A percentile compares a stretch with the other conserved stretches of the same genome.
phyloP scores from a whole-genome alignment of 2,329 filamentous ascomycete genomes.

The Hawksworthiomyces lignivorus region DNA sequence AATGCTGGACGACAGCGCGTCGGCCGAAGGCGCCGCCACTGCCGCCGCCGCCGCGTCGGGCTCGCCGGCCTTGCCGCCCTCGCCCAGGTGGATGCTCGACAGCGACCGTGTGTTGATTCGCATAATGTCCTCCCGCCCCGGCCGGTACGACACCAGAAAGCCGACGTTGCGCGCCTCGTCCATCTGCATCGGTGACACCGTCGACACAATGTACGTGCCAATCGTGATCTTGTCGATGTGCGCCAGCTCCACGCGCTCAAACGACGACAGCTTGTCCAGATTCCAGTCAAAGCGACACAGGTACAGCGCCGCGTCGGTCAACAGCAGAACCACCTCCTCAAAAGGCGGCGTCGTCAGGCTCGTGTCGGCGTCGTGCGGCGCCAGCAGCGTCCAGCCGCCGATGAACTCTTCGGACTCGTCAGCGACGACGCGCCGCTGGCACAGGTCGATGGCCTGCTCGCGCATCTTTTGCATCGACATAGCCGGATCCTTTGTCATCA shows the following conservation, averaged over 20 bases:
- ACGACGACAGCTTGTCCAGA: constrained; percentile 86
- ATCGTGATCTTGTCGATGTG: constrained; percentile 66
- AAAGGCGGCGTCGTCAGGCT: constrained; percentile 65
- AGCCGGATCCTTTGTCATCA: constrained; percentile 88
- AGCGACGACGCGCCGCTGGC: constrained; percentile 76
- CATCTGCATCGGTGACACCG: constrained; percentile 66
- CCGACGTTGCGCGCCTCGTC: constrained; percentile 78
- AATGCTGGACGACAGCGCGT: constrained; percentile 24
- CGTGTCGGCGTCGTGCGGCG: constrained; percentile 59
- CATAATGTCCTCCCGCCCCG: constrained; percentile 61
- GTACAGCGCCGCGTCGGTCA: constrained; percentile 81
- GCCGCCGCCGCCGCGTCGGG: constrained; percentile 10
- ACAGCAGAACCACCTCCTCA: constrained; percentile 78
- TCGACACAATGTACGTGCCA: constrained; percentile 87
- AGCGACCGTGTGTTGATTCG: constrained; percentile 82
- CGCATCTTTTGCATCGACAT: constrained; percentile 78
- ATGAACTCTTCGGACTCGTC: constrained; percentile 79
- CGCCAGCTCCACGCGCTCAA: constrained; percentile 74
- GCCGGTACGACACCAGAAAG: constrained; percentile 69
- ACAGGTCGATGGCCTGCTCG: constrained; percentile 83
- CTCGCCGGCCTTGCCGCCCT: constrained; percentile 15
- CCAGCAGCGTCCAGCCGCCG: constrained; percentile 82
- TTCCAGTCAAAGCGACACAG: constrained; percentile 92
- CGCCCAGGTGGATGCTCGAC: constrained; percentile 35
- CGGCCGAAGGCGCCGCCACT: constrained; percentile 7